Evolutionary conservation across 345 rosid genomes (phyloP).

Genomic region (Citrus unshiu): DNA sequence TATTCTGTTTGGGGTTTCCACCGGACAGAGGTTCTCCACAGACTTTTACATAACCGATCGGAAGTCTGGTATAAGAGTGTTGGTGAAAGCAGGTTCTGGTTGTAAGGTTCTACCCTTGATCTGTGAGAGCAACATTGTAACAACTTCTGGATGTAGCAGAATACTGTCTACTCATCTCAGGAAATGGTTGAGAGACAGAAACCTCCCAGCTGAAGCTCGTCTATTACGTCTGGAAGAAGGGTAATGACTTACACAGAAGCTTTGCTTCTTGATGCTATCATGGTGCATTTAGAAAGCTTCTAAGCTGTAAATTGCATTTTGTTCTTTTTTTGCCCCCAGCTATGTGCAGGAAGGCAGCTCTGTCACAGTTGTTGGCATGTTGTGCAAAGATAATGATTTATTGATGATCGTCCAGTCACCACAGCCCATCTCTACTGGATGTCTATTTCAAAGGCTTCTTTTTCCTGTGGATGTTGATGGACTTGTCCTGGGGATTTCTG

Average conservation of each 20-base stretch:
- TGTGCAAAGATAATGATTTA: constrained; percentile 26
- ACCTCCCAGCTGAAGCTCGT: constrained; percentile 41
- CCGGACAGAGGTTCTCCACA: constrained; percentile 50
- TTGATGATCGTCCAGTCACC: constrained; percentile 45
- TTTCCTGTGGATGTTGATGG: constrained; percentile 49
- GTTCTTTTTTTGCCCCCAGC: constrained; percentile 19
- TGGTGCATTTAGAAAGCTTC: not conserved
- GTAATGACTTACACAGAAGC: constrained; percentile 19
- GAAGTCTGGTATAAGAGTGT: constrained; percentile 42
- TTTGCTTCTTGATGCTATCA: not conserved
- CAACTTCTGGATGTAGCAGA: constrained; percentile 30
- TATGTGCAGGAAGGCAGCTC: constrained; percentile 49
- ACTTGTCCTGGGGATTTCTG: constrained; percentile 33
- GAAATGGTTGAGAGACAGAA: constrained; percentile 46
- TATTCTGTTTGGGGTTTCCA: constrained; percentile 14
- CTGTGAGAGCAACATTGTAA: constrained; percentile 45
- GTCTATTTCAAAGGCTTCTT: constrained; percentile 43
- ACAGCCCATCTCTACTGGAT: constrained; percentile 43
- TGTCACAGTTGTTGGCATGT: constrained; percentile 41
- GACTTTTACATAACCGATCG: constrained; percentile 52
- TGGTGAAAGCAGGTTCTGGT: constrained; percentile 46
- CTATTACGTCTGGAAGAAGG: constrained; percentile 43
- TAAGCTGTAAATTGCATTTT: constrained; percentile 13
- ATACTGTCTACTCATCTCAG: constrained; percentile 38
- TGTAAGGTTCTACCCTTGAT: constrained; percentile 48